Evolutionary conservation across 2,329 filamentous ascomycete species (phyloP).

Genomic region (Teratosphaeria viscida): DNA sequence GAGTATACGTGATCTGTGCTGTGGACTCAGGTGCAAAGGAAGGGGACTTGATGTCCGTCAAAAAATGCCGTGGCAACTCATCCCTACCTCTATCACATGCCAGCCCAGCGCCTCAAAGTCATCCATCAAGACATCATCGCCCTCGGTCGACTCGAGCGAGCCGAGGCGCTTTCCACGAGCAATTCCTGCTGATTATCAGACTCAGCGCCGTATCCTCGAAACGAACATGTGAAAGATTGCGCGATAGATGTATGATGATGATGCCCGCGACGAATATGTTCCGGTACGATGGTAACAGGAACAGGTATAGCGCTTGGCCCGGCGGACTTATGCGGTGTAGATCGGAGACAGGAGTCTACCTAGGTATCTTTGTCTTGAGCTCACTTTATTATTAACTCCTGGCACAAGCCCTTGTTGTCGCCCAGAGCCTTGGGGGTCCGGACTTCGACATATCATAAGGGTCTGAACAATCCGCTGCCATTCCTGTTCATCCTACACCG

Average conservation of each 20-base stretch:
- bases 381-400: neutral
- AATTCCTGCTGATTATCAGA: neutral
- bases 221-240: neutral
- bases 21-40: neutral
- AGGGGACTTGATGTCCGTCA: neutral
- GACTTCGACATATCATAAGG: too few species aligned
- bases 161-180: neutral
- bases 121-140: neutral
- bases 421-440: too few species aligned
- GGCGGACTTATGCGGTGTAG: neutral
- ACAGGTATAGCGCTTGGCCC: neutral
- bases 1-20: neutral
- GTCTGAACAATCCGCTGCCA: too few species aligned
- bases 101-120: neutral
- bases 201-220: neutral
- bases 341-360: neutral
- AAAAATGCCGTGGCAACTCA: neutral
- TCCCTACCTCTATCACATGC: neutral
- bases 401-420: neutral
- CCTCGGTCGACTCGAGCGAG: neutral
- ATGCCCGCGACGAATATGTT: neutral
- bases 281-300: neutral
- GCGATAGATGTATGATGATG: neutral
- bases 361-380: neutral
- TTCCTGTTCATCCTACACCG: too few species aligned